Base-by-base conservation (phyloP, 1,284 basidiomycete species). In the Puccinia hordei region DNA sequence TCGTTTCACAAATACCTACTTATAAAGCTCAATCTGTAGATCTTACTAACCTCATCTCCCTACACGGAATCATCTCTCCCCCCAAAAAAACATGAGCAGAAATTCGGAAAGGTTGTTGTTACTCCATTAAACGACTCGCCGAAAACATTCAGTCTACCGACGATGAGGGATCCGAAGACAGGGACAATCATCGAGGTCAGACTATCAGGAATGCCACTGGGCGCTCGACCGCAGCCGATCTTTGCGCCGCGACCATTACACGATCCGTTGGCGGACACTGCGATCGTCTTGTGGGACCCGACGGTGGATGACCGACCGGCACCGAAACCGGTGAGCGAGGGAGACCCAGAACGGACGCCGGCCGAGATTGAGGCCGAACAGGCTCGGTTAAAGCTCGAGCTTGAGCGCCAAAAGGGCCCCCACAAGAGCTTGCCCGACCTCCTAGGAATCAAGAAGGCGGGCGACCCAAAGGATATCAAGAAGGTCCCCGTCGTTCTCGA, bases 401-500 rank as follows among this genome's bases (percentile, higher is more conserved):
- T 90, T 84, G 75, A 78, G 38, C 73, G 81, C 69, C 71, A 78
- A 19, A 91, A 91, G 86, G 68, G 77, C 15, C 68, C 68, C 61
- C 96, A 99, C 87, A 98, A 95, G 88, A 95, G 91, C 84, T 87
- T 99, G 82, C 92, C 91, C 84, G 88, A 90, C 69, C 88, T 99
- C 59, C 87, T 99, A 9, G 96, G 96, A 2, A 82, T 88, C 69
- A 90, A 90, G 84, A 89, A 90, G 83, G 88, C 88, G 80, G 86
- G 87, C 9, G 77, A 79, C 38, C 38, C 77, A 19, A 72, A 71
- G 38, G 81, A 83, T 27, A 75, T 83, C 24, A 88, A 90, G 68
- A 98, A 98, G 86, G 94, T 99, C 0, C 92, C 97, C 0, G 96
- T 99, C 13, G 96, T 99, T 17, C 95, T 99, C 69, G 95, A 98